A percentile compares a stretch with the other conserved stretches of the same genome.
phyloP scores from a whole-genome alignment of 208 protist genomes.

The Trypanosoma mega region DNA sequence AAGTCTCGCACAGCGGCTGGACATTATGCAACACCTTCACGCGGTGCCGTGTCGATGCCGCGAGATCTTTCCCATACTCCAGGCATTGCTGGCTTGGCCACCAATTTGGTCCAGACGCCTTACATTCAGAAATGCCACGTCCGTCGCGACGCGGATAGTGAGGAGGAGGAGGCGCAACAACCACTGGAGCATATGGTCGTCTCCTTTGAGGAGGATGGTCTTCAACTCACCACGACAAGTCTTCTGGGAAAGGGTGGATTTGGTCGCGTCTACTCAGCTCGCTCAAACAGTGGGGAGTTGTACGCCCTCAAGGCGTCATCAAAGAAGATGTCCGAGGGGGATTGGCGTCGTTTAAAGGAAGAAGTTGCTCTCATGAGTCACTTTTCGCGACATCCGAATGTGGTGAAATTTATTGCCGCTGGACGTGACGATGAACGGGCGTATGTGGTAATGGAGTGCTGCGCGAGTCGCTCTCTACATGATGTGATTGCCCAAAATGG shows the following conservation, averaged over 20 bases:
- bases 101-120: slow-evolving; percentile 59
- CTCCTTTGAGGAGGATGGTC: slow-evolving; percentile 67
- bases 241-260: slow-evolving; percentile 85
- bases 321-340: slow-evolving; percentile 75
- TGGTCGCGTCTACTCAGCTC: slow-evolving; percentile 76
- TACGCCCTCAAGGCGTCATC: slow-evolving; percentile 87
- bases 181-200: slow-evolving; percentile 70
- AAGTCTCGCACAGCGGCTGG: not conserved
- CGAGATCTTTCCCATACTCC: slow-evolving; percentile 76
- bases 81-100: slow-evolving; percentile 56
- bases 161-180: slow-evolving; percentile 42
- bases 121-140: slow-evolving; percentile 75
- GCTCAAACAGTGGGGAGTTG: slow-evolving; percentile 65
- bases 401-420: slow-evolving; percentile 79
- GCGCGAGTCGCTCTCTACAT: slow-evolving; percentile 68
- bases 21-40: slow-evolving; percentile 15
- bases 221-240: slow-evolving; percentile 59
- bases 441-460: slow-evolving; percentile 90
- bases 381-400: slow-evolving; percentile 86
- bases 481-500: slow-evolving; percentile 65
- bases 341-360: slow-evolving; percentile 81
- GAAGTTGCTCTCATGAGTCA: slow-evolving; percentile 87
- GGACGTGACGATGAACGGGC: slow-evolving; percentile 67
- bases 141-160: not conserved
- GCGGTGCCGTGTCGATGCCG: slow-evolving; percentile 50